phyloP scores from a whole-genome alignment of 345 rosid genomes.

The Sisymbrium altissimum region DNA sequence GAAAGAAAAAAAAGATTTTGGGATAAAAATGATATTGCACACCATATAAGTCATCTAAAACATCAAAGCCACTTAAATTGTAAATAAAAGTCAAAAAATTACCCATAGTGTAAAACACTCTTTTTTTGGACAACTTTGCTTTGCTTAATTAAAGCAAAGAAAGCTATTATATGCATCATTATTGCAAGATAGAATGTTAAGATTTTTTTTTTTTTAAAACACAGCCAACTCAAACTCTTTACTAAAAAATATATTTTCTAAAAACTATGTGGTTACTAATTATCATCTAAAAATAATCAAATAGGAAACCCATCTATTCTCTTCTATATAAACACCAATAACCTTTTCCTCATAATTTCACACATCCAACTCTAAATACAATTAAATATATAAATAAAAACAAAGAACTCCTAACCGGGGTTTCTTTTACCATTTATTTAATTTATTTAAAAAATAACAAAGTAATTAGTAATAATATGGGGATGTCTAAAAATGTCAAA shows the following conservation, averaged over 20 bases:
- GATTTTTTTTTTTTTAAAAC: too few species aligned
- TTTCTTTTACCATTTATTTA: neutral
- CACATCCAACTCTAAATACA: neutral
- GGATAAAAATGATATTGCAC: too few species aligned
- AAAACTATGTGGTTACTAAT: neutral
- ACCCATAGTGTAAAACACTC: too few species aligned
- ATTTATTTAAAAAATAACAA: neutral
- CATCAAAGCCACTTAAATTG: too few species aligned
- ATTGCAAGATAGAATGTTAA: neutral
- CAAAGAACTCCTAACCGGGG: too few species aligned
- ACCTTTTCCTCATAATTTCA: neutral
- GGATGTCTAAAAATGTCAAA: conserved; percentile 9
- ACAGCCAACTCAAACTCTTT: neutral
- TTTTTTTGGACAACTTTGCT: neutral
- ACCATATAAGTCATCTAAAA: too few species aligned
- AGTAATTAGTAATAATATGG: neutral
- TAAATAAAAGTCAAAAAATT: too few species aligned
- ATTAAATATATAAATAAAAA: neutral
- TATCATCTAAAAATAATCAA: neutral
- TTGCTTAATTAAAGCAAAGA: neutral
- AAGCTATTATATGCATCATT: neutral
- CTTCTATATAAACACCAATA: conserved; percentile 13
- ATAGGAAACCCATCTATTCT: neutral
- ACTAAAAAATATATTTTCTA: neutral
- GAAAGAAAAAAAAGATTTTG: too few species aligned